These are phyloP conservation scores for Pythium chondricola DNA, from an alignment of 352 stramenopile species.

Conservation along the genomic window DNA sequence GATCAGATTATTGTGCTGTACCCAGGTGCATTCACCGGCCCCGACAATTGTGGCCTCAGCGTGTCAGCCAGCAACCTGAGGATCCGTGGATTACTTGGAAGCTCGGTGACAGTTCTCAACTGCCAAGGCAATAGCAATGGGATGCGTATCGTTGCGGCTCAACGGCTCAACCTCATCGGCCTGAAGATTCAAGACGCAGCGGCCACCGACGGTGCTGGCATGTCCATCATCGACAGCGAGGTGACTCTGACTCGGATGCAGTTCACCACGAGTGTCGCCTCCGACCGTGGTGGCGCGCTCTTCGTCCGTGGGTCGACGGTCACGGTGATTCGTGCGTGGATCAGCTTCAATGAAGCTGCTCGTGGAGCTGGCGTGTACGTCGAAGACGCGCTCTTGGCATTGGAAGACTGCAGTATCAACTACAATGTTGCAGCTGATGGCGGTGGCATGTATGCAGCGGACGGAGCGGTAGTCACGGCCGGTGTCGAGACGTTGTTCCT, in stretches of 20 bases:
- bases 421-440: slow-evolving; percentile 5
- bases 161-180: slow-evolving; percentile 11
- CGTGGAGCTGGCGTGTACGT: slow-evolving; percentile 10
- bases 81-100: slow-evolving; percentile 35
- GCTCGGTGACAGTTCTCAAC: slow-evolving; percentile 29
- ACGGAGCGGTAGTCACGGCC: neutral
- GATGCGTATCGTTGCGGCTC: slow-evolving; percentile 19
- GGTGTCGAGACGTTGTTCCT: neutral
- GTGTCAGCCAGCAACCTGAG: slow-evolving; percentile 19
- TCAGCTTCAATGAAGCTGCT: slow-evolving; percentile 2
- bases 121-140: slow-evolving; percentile 21
- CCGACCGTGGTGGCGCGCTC: slow-evolving; percentile 26
- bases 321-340: neutral
- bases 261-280: slow-evolving; percentile 6
- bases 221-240: slow-evolving; percentile 19
- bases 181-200: slow-evolving; percentile 24
- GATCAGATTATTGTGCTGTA: slow-evolving; percentile 46
- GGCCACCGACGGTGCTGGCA: slow-evolving; percentile 15
- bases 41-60: slow-evolving; percentile 33
- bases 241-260: slow-evolving; percentile 8
- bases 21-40: slow-evolving; percentile 29
- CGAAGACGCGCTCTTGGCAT: neutral
- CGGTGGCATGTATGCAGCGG: slow-evolving; percentile 7
- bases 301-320: slow-evolving; percentile 25
- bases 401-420: slow-evolving; percentile 1